Evolutionary conservation across 495 filamentous ascomycete genomes (phyloP).

Genomic region (Lasiosphaeris hirsuta): DNA sequence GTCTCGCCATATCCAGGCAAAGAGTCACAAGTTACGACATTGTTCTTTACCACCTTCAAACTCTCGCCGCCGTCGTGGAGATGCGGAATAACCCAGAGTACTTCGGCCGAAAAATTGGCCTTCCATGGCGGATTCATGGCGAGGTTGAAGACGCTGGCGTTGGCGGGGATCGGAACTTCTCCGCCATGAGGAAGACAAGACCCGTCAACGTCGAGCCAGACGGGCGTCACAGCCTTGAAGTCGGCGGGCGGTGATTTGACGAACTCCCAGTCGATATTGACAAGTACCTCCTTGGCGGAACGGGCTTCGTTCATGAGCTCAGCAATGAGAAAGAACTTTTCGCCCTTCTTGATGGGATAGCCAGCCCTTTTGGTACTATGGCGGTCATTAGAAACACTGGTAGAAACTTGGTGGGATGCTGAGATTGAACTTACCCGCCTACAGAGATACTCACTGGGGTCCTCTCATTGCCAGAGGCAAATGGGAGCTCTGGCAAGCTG

Average conservation of each 20-base stretch:
- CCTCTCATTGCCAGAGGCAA: constrained; percentile 27
- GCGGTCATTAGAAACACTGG: neutral
- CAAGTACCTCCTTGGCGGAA: constrained; percentile 14
- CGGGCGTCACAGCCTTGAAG: constrained; percentile 16
- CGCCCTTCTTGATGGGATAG: constrained; percentile 17
- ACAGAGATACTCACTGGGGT: constrained; percentile 14
- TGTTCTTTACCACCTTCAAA: constrained; percentile 14
- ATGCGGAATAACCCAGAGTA: constrained; percentile 9
- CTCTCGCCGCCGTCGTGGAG: constrained; percentile 21
- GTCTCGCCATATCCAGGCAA: constrained; percentile 22
- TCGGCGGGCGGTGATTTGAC: constrained; percentile 11
- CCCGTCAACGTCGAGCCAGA: constrained; percentile 30
- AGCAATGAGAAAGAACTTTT: constrained; percentile 10
- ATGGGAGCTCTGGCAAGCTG: neutral
- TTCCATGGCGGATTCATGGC: constrained; percentile 24
- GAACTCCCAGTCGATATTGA: constrained; percentile 30
- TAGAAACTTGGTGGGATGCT: neutral
- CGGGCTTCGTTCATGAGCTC: constrained; percentile 29
- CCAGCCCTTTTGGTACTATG: constrained; percentile 25
- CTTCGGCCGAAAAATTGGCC: constrained; percentile 13
- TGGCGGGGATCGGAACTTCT: constrained; percentile 15
- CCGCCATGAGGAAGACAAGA: constrained; percentile 11
- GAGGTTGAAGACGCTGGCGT: constrained; percentile 5
- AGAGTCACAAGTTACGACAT: constrained; percentile 11
- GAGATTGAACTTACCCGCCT: constrained; percentile 9